Evolutionary conservation across 2,329 filamentous ascomycete genomes (phyloP).

Genomic region (Aureobasidium sp.): DNA sequence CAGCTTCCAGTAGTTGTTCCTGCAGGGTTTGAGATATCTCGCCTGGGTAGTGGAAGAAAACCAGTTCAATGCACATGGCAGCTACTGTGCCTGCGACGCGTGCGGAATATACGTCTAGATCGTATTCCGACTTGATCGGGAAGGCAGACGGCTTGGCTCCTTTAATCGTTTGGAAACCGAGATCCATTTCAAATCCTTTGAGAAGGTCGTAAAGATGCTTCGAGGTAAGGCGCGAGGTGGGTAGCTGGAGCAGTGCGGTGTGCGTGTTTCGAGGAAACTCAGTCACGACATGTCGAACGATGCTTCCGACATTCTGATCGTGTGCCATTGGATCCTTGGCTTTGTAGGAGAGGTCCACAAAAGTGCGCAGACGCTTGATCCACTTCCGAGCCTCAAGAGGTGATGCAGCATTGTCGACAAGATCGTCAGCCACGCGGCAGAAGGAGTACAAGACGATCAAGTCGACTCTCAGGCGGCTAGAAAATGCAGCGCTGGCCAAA

Average conservation of each 20-base stretch:
- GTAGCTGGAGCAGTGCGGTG: conserved; percentile 54
- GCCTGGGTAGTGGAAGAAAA: conserved; percentile 50
- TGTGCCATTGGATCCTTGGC: conserved; percentile 24
- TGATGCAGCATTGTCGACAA: conserved; percentile 58
- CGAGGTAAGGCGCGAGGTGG: conserved; percentile 48
- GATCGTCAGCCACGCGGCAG: conserved; percentile 65
- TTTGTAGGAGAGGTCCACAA: conserved; percentile 49
- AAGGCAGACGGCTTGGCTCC: conserved; percentile 26
- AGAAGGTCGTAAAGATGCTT: conserved; percentile 58
- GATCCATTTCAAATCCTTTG: conserved; percentile 62
- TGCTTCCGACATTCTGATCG: conserved; percentile 22
- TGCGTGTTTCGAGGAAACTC: conserved; percentile 48
- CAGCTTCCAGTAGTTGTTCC: conserved; percentile 47
- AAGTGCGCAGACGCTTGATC: conserved; percentile 52
- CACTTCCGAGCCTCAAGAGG: conserved; percentile 49
- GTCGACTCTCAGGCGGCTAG: conserved; percentile 60
- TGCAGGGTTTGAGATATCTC: conserved; percentile 27
- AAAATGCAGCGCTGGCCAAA: conserved; percentile 62
- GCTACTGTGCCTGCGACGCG: conserved; percentile 67
- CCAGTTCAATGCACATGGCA: conserved; percentile 59
- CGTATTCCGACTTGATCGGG: conserved; percentile 53
- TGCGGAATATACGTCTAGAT: conserved; percentile 58
- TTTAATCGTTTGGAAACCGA: conserved; percentile 42
- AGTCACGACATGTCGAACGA: conserved; percentile 35
- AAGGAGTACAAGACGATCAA: conserved; percentile 65